Evolutionary conservation across 805 yeast genomes (phyloP).

Genomic region (Jamesozyma spencerorum): DNA sequence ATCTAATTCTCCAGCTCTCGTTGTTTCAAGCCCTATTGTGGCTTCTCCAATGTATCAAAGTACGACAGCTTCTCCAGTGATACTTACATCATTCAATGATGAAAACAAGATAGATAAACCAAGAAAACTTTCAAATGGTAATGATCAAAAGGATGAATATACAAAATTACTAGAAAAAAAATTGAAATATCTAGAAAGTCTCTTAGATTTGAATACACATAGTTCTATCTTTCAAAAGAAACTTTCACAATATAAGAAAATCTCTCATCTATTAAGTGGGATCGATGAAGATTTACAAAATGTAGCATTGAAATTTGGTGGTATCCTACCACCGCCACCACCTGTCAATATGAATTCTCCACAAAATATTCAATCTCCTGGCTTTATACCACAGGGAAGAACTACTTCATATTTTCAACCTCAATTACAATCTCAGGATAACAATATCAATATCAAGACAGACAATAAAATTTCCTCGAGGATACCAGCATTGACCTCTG

Average conservation of each 20-base stretch:
- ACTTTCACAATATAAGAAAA: constrained; percentile 30
- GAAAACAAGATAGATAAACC: not conserved
- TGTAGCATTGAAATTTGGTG: not conserved
- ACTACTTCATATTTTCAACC: not conserved
- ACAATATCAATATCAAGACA: not conserved
- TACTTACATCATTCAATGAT: no score
- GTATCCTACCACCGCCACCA: not conserved
- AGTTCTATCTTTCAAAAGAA: constrained; percentile 26
- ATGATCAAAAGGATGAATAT: constrained; percentile 39
- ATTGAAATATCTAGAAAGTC: constrained; percentile 41
- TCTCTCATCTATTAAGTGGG: constrained; percentile 29
- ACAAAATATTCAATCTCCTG: not conserved
- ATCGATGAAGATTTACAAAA: constrained; percentile 5
- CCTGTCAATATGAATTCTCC: not conserved
- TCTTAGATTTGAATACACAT: constrained; percentile 27
- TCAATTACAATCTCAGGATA: not conserved
- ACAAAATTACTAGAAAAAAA: constrained; percentile 48
- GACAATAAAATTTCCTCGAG: not conserved
- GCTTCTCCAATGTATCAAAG: no score
- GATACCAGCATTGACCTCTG: constrained; percentile 19
- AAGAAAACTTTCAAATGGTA: not conserved
- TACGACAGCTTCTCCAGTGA: no score
- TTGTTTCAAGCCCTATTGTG: no score
- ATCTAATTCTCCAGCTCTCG: not conserved
- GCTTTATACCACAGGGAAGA: not conserved